Conservation (phyloP, 2,329 filamentous ascomycete genomes). For the Aspergillus fructus region DNA sequence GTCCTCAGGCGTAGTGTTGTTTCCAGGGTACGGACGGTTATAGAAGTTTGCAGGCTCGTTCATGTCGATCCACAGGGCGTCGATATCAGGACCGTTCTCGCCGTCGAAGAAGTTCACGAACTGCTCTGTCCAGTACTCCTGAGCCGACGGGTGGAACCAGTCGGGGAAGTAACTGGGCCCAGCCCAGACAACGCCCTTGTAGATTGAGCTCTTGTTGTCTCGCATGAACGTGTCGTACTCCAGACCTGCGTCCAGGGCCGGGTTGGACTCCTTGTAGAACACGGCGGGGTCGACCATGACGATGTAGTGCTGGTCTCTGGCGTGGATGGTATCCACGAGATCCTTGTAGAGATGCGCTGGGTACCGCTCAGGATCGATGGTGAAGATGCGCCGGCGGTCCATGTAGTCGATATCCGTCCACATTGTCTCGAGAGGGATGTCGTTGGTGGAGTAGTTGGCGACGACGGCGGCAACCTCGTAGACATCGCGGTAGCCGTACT, state of each 20-base stretch:
- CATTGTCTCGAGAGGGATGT: constrained; percentile 46
- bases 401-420: constrained; percentile 50
- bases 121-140: constrained; percentile 68
- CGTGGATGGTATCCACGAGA: constrained; percentile 65
- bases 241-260: constrained; percentile 51
- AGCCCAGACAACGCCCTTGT: constrained; percentile 72
- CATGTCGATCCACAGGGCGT: constrained; percentile 77
- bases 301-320: constrained; percentile 67
- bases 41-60: constrained; percentile 58
- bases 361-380: constrained; percentile 40
- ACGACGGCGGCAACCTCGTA: constrained; percentile 45
- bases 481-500: constrained; percentile 60
- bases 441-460: constrained; percentile 42
- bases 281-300: constrained; percentile 71
- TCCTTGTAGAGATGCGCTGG: constrained; percentile 47
- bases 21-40: constrained; percentile 54
- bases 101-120: constrained; percentile 65
- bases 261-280: constrained; percentile 45
- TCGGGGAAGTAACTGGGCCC: constrained; percentile 72
- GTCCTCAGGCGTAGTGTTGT: constrained; percentile 47
- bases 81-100: constrained; percentile 68
- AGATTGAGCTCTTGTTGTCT: constrained; percentile 53
- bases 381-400: constrained; percentile 39
- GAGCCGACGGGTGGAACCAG: constrained; percentile 68
- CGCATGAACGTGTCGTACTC: constrained; percentile 54